phyloP scores from a whole-genome alignment of 192 early-diverging fungal species.

The Entomortierella beljakovae region DNA sequence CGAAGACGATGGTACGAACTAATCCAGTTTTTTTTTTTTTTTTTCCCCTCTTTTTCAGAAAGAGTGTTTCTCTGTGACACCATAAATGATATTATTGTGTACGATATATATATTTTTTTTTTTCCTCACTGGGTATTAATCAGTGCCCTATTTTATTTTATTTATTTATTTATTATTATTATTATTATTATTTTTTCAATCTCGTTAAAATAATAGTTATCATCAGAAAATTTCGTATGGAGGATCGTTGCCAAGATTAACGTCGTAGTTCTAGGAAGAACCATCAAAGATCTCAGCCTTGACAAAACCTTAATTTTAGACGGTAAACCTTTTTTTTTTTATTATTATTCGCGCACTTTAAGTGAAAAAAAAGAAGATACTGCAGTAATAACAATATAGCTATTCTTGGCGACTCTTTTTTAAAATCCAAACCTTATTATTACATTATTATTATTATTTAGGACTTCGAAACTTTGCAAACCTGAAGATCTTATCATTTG shows the following conservation, averaged over 20 bases:
- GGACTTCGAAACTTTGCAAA: constrained; percentile 38
- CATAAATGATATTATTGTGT: no score
- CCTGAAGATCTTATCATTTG: constrained; percentile 40
- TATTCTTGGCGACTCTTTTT: background rate
- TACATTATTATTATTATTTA: constrained; percentile 3
- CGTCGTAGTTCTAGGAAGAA: constrained; percentile 32
- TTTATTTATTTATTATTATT: no score
- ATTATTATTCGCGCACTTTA: background rate
- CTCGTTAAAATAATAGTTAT: constrained; percentile 17
- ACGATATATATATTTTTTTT: no score
- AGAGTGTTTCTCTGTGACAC: no score
- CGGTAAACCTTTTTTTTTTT: constrained; percentile 6
- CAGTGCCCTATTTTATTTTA: no score
- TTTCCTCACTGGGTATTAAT: no score
- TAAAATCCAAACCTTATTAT: background rate
- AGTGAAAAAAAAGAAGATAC: no score
- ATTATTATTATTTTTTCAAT: no score
- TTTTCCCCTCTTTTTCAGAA: background rate
- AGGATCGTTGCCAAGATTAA: constrained; percentile 22
- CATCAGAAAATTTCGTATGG: constrained; percentile 32
- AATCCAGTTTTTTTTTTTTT: background rate
- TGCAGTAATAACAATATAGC: no score
- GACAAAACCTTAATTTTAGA: constrained; percentile 24
- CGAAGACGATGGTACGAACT: constrained; percentile 36
- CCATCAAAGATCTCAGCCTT: constrained; percentile 30